Evolutionary conservation across 2,329 filamentous ascomycete genomes (phyloP).

Genomic region (Myriangium duriaei): DNA sequence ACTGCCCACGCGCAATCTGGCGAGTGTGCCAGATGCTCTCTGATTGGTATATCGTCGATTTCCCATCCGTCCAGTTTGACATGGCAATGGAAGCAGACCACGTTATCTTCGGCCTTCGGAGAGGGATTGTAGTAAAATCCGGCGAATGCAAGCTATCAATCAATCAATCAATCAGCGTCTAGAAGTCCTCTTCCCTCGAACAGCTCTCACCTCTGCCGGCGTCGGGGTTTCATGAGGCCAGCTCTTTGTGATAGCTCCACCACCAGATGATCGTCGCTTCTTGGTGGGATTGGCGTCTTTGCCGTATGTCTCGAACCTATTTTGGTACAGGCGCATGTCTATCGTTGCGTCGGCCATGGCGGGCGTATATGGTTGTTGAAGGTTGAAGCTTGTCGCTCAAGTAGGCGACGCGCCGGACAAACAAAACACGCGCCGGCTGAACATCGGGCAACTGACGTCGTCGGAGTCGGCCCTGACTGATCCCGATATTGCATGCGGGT

Average conservation of each 20-base stretch:
- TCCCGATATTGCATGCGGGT: no score
- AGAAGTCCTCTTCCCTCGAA: neutral
- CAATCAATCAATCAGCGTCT: neutral
- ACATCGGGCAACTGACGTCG: slow-evolving; percentile 5
- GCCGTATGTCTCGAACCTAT: slow-evolving; percentile 71
- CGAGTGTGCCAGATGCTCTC: slow-evolving; percentile 76
- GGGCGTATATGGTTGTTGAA: slow-evolving; percentile 4
- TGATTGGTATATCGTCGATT: slow-evolving; percentile 65
- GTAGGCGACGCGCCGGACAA: slow-evolving; percentile 8
- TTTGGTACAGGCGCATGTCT: slow-evolving; percentile 52
- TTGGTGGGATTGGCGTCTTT: slow-evolving; percentile 49
- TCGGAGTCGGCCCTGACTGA: neutral
- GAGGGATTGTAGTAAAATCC: slow-evolving; percentile 83
- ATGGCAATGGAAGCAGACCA: slow-evolving; percentile 75
- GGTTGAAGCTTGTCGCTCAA: slow-evolving; percentile 1
- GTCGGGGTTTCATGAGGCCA: slow-evolving; percentile 71
- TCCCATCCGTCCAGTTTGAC: slow-evolving; percentile 89
- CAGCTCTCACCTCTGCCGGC: slow-evolving; percentile 46
- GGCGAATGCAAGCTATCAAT: slow-evolving; percentile 63
- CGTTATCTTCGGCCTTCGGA: slow-evolving; percentile 68
- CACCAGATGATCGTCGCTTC: slow-evolving; percentile 55
- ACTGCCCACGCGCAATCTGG: slow-evolving; percentile 80
- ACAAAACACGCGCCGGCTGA: slow-evolving; percentile 9
- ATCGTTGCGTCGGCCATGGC: slow-evolving; percentile 26
- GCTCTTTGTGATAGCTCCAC: slow-evolving; percentile 46